phyloP scores from a whole-genome alignment of 208 protist genomes.

The Angomonas deanei region DNA sequence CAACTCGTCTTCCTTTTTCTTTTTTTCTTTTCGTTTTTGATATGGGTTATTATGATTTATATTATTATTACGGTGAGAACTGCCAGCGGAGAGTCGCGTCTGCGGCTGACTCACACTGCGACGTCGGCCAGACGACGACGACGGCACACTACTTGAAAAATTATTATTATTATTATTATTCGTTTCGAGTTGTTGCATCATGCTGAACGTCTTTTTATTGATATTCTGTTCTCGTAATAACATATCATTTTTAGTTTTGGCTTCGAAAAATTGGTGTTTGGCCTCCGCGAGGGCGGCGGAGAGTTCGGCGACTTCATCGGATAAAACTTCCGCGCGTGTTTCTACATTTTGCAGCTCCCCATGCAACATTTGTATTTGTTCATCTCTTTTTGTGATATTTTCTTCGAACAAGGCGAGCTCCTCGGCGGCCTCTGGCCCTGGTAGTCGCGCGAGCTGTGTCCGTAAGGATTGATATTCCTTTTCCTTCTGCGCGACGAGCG shows the following conservation, averaged over 20 bases:
- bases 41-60: no score
- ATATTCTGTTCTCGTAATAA: conserved; percentile 44
- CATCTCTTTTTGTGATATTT: conserved; percentile 87
- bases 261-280: conserved; percentile 90
- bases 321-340: conserved; percentile 69
- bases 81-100: conserved; percentile 32
- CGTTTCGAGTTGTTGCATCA: background rate
- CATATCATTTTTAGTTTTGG: conserved; percentile 82
- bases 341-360: conserved; percentile 47
- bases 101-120: conserved; percentile 6
- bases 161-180: no score
- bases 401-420: conserved; percentile 93
- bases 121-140: no score
- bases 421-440: conserved; percentile 94
- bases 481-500: conserved; percentile 87
- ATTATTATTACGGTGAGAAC: no score
- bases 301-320: conserved; percentile 88
- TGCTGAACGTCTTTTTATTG: conserved; percentile 43
- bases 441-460: conserved; percentile 89
- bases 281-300: conserved; percentile 87
- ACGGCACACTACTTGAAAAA: background rate
- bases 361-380: conserved; percentile 86
- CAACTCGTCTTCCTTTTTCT: conserved; percentile 18
- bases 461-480: conserved; percentile 90
- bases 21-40: conserved; percentile 5